Evolutionary conservation across 208 protist genomes (phyloP), one percentile per base, ranked within the genome.

Genomic region (Willaertia magna): DNA sequence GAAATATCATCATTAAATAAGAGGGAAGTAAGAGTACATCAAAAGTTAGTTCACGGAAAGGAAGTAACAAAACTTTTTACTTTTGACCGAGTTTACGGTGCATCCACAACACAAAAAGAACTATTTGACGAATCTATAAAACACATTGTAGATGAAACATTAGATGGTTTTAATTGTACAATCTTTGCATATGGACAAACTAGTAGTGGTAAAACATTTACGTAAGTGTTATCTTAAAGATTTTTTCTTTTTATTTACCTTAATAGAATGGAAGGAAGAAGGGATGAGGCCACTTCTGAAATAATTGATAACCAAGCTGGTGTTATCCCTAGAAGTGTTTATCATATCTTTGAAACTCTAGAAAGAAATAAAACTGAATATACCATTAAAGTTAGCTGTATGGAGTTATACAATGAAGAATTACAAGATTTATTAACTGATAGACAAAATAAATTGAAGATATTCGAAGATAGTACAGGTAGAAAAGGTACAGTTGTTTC

Each of bases 321-420:
- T 16, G 34, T 94, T 0, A 91, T 92, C 49, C 90, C 91, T 20
- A 39, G 92, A 78, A 86, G 90, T 39, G 83, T 92, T 0, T 34
- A 93, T 44, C 89, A 93, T 39, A 93, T 93, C 14, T 93, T 93
- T 87, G 74, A 83, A 22, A 87, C 74, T 47, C 87, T 94, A 49
- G 87, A 91, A 47, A 90, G 91, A 39, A 86, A 84, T 44, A 52
- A 74, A 14, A 61, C 67, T 59, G 88, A 93, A 51, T 93, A 86
- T 34, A 86, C 67, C n/a, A 67, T 93, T 9, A 59, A 88, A 46
- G 61, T 89, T 34, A 59, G 42, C 42, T 87, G 86, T 61, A 78
- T 92, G 26, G 90, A 93, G 47, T 67, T 93, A 14, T 93, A 93
- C 61, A 93, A 93, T 74, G 91, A 93, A 85, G 91, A 93, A 14